phyloP scores from a whole-genome alignment of 495 filamentous ascomycete species.

The Penicillium lividum region DNA sequence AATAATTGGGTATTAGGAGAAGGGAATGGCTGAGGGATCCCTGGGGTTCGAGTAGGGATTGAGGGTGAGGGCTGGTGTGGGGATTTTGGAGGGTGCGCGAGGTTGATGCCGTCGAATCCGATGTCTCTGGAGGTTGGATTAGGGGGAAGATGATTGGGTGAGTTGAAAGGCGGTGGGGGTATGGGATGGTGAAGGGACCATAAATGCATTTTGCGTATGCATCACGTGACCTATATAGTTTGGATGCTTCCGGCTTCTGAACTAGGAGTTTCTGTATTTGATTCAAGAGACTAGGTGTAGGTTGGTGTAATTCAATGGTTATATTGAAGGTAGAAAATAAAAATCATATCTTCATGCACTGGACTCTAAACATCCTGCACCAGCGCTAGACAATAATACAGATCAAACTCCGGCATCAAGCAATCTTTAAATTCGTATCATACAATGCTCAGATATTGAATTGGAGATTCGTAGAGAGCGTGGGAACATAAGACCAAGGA shows the following conservation, averaged over 20 bases:
- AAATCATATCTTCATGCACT: background rate
- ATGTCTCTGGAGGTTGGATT: constrained; percentile 28
- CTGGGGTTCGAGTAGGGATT: constrained; percentile 9
- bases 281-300: background rate
- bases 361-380: background rate
- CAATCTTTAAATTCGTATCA: background rate
- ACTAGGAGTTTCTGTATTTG: background rate
- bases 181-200: background rate
- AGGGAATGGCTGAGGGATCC: background rate
- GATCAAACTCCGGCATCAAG: background rate
- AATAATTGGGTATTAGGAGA: constrained; percentile 1
- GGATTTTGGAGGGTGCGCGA: constrained; percentile 5
- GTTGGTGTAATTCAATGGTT: background rate
- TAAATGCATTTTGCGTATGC: background rate
- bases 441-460: background rate
- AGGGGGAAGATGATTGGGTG: constrained; percentile 24
- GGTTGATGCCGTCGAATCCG: constrained; percentile 24
- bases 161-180: constrained; percentile 18
- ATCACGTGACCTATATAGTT: background rate
- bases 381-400: background rate
- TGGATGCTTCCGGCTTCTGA: background rate
- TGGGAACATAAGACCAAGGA: background rate
- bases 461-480: background rate
- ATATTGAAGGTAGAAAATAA: background rate
- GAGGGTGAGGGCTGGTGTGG: constrained; percentile 10